Conservation (phyloP, 345 rosid species). For the Citrus hindsii region DNA sequence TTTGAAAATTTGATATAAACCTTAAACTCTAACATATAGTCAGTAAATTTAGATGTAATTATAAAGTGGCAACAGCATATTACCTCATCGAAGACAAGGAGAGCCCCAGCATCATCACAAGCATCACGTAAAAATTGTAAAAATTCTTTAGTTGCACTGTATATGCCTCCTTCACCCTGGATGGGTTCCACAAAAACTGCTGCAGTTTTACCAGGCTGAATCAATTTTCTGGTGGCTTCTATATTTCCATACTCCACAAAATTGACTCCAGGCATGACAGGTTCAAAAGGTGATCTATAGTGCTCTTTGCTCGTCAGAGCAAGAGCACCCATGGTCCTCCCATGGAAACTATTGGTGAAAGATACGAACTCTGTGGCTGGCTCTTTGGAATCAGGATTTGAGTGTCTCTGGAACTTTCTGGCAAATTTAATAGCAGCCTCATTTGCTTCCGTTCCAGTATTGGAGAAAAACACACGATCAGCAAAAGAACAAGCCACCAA, state of each 20-base stretch:
- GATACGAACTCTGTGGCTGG: conserved; percentile 70
- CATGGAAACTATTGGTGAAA: conserved; percentile 82
- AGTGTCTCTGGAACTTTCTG: conserved; percentile 73
- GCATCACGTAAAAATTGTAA: conserved; percentile 64
- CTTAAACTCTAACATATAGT: background rate
- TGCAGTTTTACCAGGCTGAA: conserved; percentile 56
- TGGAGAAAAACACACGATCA: conserved; percentile 77
- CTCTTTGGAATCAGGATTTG: conserved; percentile 45
- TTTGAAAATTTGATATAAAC: background rate
- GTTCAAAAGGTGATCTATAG: conserved; percentile 84
- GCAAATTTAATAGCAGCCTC: conserved; percentile 96
- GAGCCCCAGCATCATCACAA: conserved; percentile 79
- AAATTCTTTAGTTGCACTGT: conserved; percentile 75
- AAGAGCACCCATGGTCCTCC: conserved; percentile 90
- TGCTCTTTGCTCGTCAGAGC: conserved; percentile 93
- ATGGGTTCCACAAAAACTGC: conserved; percentile 95
- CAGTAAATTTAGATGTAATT: background rate
- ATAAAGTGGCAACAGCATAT: background rate
- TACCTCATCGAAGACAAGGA: conserved; percentile 94
- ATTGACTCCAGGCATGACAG: conserved; percentile 97
- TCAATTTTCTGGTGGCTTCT: conserved; percentile 52
- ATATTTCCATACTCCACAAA: conserved; percentile 80
- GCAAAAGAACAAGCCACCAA: conserved; percentile 77
- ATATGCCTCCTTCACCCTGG: conserved; percentile 96
- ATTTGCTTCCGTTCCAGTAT: conserved; percentile 95